These are phyloP conservation scores for Centrapalus pauciflorus DNA, from an alignment of 129 eudicot species.

Conservation along the genomic window DNA sequence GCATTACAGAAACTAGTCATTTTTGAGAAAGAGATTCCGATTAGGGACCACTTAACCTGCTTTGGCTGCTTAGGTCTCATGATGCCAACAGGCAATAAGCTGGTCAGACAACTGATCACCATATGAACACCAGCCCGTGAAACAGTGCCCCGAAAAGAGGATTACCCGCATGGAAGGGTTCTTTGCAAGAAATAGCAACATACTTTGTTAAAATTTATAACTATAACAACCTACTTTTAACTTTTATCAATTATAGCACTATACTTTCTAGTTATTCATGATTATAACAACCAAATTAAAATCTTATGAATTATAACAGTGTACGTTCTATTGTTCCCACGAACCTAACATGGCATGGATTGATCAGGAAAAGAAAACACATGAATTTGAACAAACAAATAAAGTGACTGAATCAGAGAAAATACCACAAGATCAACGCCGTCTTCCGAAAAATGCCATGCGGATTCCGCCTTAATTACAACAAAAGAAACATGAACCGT, in stretches of 20 bases:
- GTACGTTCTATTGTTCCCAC: too few relatives aligned
- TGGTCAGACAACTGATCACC: too few relatives aligned
- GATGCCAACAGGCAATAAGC: too few relatives aligned
- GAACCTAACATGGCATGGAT: too few relatives aligned
- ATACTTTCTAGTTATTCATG: not conserved
- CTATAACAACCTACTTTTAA: not conserved
- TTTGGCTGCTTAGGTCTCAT: too few relatives aligned
- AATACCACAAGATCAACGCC: conserved; percentile 37
- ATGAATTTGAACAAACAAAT: not conserved
- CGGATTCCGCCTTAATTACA: conserved; percentile 25
- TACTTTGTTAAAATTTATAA: too few relatives aligned
- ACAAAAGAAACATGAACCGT: conserved; percentile 26
- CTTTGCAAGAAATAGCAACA: too few relatives aligned
- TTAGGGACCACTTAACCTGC: not conserved
- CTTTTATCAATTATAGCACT: not conserved
- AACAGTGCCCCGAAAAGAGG: too few relatives aligned
- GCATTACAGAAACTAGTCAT: not conserved
- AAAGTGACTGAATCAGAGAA: not conserved
- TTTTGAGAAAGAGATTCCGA: not conserved
- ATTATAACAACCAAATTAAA: not conserved
- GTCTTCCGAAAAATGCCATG: conserved; percentile 24
- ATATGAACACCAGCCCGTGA: too few relatives aligned
- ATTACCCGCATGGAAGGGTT: too few relatives aligned
- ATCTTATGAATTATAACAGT: not conserved
- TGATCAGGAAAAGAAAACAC: too few relatives aligned